Evolutionary conservation across 1,139 yeast species (phyloP).

Genomic region (Tardiomyces digboiensis): DNA sequence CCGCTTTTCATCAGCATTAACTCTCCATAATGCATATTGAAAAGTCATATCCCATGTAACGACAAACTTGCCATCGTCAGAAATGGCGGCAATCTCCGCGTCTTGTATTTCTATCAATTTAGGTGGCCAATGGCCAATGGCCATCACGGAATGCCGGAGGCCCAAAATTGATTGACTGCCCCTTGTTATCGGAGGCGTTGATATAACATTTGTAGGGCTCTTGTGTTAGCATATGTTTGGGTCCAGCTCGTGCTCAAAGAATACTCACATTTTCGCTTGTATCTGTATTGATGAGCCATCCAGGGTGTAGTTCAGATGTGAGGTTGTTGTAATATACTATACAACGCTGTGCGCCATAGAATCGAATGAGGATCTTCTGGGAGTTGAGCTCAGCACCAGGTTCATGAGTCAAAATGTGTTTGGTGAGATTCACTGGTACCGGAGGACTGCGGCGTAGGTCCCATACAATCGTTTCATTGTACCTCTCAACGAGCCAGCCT

Average conservation of each 20-base stretch:
- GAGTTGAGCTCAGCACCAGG: neutral
- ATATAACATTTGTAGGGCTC: no score
- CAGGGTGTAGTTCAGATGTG: neutral
- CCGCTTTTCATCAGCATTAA: neutral
- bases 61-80: neutral
- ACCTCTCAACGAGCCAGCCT: neutral
- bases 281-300: neutral
- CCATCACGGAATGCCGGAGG: neutral
- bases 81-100: neutral
- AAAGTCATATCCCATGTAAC: neutral
- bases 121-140: neutral
- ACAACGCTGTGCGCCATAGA: neutral
- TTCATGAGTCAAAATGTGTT: neutral
- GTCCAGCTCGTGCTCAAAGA: neutral
- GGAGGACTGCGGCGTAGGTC: neutral
- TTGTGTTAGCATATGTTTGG: no score
- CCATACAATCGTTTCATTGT: neutral
- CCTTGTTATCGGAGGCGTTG: no score
- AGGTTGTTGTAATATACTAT: neutral
- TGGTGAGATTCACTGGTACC: neutral
- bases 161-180: neutral
- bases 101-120: neutral
- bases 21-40: neutral
- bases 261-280: neutral
- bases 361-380: neutral